Conservation (phyloP, 2,329 filamentous ascomycete species). For the Colletotrichum eremochloae region DNA sequence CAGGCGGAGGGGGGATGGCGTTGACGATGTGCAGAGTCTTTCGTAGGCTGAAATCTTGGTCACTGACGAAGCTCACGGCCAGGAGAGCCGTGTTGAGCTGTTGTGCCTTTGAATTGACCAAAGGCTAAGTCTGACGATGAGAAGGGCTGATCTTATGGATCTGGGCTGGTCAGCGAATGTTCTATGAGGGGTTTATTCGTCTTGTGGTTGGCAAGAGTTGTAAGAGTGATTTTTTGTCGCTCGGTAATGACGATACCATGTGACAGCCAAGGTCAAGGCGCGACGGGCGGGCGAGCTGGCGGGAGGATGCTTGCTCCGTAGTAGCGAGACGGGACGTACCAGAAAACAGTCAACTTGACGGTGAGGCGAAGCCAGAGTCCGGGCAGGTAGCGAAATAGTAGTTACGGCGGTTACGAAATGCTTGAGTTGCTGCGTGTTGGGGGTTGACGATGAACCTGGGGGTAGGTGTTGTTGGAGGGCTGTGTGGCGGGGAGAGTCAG, state of each 20-base stretch:
- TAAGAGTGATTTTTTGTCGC: slow-evolving; percentile 23
- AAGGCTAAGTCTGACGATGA: slow-evolving; percentile 63
- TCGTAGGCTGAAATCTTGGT: slow-evolving; percentile 78
- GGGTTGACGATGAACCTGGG: slow-evolving; percentile 36
- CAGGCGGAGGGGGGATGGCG: slow-evolving; percentile 69
- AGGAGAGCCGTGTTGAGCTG: slow-evolving; percentile 70
- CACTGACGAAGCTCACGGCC: slow-evolving; percentile 73
- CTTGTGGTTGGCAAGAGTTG: neutral
- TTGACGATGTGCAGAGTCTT: slow-evolving; percentile 77
- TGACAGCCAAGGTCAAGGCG: slow-evolving; percentile 30
- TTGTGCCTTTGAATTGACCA: slow-evolving; percentile 76
- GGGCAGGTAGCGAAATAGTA: slow-evolving; percentile 35
- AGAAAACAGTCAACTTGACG: slow-evolving; percentile 20
- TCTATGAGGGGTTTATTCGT: slow-evolving; percentile 23
- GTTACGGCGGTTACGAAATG: slow-evolving; percentile 22
- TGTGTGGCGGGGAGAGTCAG: slow-evolving; percentile 25
- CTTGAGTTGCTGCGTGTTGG: slow-evolving; percentile 22
- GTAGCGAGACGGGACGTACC: slow-evolving; percentile 28
- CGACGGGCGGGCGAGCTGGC: neutral
- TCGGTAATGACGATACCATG: slow-evolving; percentile 36
- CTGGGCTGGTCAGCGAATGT: slow-evolving; percentile 29
- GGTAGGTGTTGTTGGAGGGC: slow-evolving; percentile 15
- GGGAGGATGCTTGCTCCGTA: slow-evolving; percentile 10
- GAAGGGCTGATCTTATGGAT: slow-evolving; percentile 41
- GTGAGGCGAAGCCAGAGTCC: slow-evolving; percentile 29